Base-by-base conservation (phyloP, 1,139 yeast species). In the Candida albicans region DNA sequence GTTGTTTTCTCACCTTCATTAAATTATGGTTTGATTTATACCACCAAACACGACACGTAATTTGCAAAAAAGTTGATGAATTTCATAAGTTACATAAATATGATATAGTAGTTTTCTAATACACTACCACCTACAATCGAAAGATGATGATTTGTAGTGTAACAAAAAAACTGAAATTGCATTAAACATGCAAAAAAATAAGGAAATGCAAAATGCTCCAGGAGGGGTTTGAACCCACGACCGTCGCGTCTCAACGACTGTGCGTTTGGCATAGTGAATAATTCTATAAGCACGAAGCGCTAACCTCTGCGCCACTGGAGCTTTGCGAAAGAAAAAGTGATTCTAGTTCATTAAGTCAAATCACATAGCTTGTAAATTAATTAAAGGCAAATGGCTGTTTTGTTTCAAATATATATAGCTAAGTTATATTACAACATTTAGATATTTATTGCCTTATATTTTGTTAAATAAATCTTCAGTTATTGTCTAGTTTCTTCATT, bases 181-280 rank as follows among this genome's bases (percentile, higher is more conserved):
- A 35, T 24, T 18, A 40, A 26, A 24, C 29, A 27, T 13, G 13
- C 24, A 29, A 40, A 38, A 44, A 44, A 47, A 52, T 56, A 64
- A 65, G 65, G 60, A 66, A 65, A 67, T 50, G 58, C 61, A 68
- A 68, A 67, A 67, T 72, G 77, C 75, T 71, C 75, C 70, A 70
- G 76, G 76, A 70, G 76, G 76, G 77, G 77, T 68, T 71, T 69
- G 77, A 72, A 72, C 77, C 77, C 76, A 70, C 76, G 77, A 71
- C 77, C 76, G 74, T 72, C 77, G 77, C 77, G 77, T 72, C 70
- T 75, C 77, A 71, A 70, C 76, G 77, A 71, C 76, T 75, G 76
- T 70, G 77, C 71, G 75, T 67, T 68, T 68, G 74, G 75, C 58
- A 70, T 71, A 70, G 70, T 76, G 70, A 68, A 68, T 56, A 67